Base-by-base conservation (phyloP, 2,329 filamentous ascomycete species). In the Sporothrix euskadiensis region DNA sequence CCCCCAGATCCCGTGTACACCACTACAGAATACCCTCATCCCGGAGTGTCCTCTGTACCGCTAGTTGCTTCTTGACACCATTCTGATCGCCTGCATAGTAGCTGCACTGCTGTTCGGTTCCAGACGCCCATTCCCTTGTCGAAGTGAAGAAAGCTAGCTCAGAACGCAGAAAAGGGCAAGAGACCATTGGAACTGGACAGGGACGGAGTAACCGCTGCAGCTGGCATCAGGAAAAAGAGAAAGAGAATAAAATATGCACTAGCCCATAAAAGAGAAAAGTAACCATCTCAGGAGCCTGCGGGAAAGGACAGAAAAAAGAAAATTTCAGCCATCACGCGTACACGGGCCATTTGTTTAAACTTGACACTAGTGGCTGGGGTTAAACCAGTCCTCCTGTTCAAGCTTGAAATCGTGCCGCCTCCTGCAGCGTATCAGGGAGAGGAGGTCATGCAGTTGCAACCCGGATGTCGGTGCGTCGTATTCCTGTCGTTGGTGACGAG, bases 381-480 rank as follows among this genome's bases (percentile, higher is more conserved):
- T 63, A 71, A 14, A 49, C 57, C 30, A 16, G 56, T 65, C 69
- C n/a, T 65, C 69, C n/a, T 54, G 69, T 65, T 54, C 41, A 65
- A 54, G 69, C 57, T 71, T 54, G 65, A 52, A 65, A 65, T 22
- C 35, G 5, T 8, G 4, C 16, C 56, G 10, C 56, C 16, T 41
- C 56, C 54, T 49, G 65, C 44, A 49, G 22, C 10, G 7, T 52
- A 9, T 22, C 16, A 22, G 32, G 6, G 26, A 59, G 26, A 49
- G 69, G 41, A 22, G 56, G 56, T 12, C 54, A 61, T 56, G 66
- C 66, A 69, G 22, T 6, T 56, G 66, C 66, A 69, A 14, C 6
- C 47, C 66, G 66, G 66, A 69, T 39, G 47, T 32, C 66, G 32
- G 52, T 22, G 52, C 52, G 68, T 68, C 44, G 26, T 68, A 68